These are phyloP conservation scores for Pseudomicrostroma phylloplanum DNA, from an alignment of 1,284 basidiomycete species.

Conservation along the genomic window DNA sequence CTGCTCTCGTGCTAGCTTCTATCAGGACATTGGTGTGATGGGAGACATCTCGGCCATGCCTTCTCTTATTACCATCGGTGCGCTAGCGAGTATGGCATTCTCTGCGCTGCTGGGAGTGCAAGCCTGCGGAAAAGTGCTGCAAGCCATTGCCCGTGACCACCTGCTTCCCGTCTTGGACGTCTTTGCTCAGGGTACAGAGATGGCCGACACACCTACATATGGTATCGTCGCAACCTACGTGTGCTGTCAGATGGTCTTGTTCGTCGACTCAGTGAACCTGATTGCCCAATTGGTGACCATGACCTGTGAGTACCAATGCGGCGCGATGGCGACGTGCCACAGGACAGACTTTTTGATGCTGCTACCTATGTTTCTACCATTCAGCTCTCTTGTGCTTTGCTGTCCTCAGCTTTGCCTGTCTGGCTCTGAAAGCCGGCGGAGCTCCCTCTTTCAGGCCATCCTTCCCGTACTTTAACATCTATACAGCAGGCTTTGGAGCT, in stretches of 20 bases:
- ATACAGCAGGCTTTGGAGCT: conserved; percentile 45
- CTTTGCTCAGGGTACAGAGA: conserved; percentile 46
- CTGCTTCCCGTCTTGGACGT: conserved; percentile 40
- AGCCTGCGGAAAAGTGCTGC: conserved; percentile 48
- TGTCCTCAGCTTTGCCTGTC: conserved; percentile 45
- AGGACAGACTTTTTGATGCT: background rate
- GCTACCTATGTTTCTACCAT: background rate
- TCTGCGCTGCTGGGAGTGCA: conserved; percentile 49
- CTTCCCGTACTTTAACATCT: conserved; percentile 51
- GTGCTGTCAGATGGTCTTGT: conserved; percentile 42
- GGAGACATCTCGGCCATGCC: conserved; percentile 45
- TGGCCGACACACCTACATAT: conserved; percentile 42
- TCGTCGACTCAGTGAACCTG: conserved; percentile 48
- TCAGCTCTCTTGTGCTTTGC: conserved; percentile 45
- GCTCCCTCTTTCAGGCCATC: conserved; percentile 48
- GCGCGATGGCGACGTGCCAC: background rate
- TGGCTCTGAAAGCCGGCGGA: conserved; percentile 49
- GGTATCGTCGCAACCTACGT: conserved; percentile 44
- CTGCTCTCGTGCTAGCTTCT: conserved; percentile 43
- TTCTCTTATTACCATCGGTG: conserved; percentile 44
- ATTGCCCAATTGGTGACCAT: conserved; percentile 50
- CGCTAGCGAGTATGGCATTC: conserved; percentile 45
- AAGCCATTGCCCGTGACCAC: conserved; percentile 48
- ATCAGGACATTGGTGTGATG: conserved; percentile 45
- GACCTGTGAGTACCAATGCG: conserved; percentile 21